These are phyloP conservation scores for Colletotrichum paranaense DNA, from an alignment of 2,329 filamentous ascomycete species.

Conservation along the genomic window DNA sequence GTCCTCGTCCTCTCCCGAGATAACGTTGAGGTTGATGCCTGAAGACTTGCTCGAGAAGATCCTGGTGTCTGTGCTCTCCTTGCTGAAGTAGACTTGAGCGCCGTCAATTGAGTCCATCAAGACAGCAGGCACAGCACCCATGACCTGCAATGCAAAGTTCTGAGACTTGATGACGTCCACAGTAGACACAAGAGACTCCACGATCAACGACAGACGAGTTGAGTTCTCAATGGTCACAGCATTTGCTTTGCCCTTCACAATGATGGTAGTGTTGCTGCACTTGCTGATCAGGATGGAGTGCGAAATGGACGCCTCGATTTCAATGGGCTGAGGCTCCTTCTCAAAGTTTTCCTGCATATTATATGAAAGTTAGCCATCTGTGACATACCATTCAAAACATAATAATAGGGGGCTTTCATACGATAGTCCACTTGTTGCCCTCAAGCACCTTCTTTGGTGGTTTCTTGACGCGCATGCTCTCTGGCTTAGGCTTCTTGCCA, in stretches of 20 bases:
- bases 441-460: conserved; percentile 82
- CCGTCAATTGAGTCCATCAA: conserved; percentile 94
- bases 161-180: conserved; percentile 96
- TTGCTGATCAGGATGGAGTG: conserved; percentile 93
- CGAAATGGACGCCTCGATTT: conserved; percentile 83
- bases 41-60: conserved; percentile 91
- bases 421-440: conserved; percentile 93
- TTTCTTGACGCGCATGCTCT: conserved; percentile 87
- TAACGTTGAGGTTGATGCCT: conserved; percentile 87
- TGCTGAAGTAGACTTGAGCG: conserved; percentile 86
- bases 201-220: conserved; percentile 82
- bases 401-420: conserved; percentile 51
- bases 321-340: conserved; percentile 76
- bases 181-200: conserved; percentile 90
- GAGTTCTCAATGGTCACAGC: conserved; percentile 97
- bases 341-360: conserved; percentile 85
- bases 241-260: conserved; percentile 93
- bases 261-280: conserved; percentile 90
- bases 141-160: conserved; percentile 93
- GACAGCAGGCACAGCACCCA: conserved; percentile 87
- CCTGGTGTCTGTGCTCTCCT: conserved; percentile 81
- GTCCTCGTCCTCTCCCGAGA: conserved; percentile 78
- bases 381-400: background rate
- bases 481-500: conserved; percentile 86
- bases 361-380: background rate